These are phyloP conservation scores for Backusella liffmaniae DNA, from an alignment of 192 early-diverging fungal species.

Conservation along the genomic window DNA sequence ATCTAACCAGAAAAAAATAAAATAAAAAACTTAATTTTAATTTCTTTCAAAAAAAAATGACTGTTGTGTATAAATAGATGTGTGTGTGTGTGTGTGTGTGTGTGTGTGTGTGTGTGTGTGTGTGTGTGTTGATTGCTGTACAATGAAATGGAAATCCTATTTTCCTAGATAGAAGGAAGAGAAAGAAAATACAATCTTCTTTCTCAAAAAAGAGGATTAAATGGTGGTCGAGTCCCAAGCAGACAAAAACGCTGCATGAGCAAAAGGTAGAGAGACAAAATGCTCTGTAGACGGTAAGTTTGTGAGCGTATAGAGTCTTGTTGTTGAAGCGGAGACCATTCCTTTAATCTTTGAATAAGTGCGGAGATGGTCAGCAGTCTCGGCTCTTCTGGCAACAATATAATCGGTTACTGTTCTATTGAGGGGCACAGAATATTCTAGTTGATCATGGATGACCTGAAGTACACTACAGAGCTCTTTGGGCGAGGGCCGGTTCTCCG, in stretches of 20 bases:
- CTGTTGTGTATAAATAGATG: background rate
- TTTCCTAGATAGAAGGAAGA: constrained; percentile 5
- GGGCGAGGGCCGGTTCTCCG: constrained; percentile 30
- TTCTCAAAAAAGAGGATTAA: background rate
- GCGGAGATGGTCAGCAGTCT: constrained; percentile 21
- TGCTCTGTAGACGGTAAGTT: constrained; percentile 26
- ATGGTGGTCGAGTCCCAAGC: background rate
- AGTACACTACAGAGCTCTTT: constrained; percentile 20
- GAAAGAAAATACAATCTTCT: background rate
- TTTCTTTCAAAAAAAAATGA: background rate
- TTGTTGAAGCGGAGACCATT: constrained; percentile 13
- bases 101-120: background rate
- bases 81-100: background rate
- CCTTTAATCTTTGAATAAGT: constrained; percentile 23
- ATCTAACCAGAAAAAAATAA: too few species aligned
- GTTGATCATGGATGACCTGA: constrained; percentile 20
- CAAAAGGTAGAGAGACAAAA: constrained; percentile 13
- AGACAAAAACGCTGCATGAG: constrained; percentile 5
- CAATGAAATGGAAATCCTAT: background rate
- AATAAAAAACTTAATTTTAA: background rate
- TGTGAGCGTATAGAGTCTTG: constrained; percentile 25
- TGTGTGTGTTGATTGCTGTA: background rate
- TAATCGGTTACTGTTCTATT: constrained; percentile 24
- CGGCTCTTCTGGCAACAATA: constrained; percentile 29
- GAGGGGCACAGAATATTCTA: constrained; percentile 22